Evolutionary conservation across 139 green algal genomes (phyloP).

Genomic region (Chlorella vulgaris): DNA sequence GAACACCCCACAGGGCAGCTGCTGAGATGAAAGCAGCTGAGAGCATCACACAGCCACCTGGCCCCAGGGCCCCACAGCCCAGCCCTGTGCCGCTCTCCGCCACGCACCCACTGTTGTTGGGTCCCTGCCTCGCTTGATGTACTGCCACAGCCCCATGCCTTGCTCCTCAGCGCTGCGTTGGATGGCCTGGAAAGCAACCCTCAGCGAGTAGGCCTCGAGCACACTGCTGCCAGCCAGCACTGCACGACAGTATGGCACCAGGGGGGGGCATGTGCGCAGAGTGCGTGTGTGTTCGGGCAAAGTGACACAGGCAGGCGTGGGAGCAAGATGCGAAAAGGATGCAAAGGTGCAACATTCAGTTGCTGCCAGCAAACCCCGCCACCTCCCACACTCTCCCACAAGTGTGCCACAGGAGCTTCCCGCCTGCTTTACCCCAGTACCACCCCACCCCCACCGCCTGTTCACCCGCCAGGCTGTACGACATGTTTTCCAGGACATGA

Average conservation of each 20-base stretch:
- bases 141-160: slow-evolving; percentile 64
- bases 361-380: no score
- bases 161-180: slow-evolving; percentile 45
- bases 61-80: no score
- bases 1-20: no score
- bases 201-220: slow-evolving; percentile 80
- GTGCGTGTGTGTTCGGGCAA: no score
- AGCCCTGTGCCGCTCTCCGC: no score
- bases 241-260: not conserved
- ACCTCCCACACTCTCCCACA: no score
- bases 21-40: no score
- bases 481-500: slow-evolving; percentile 51
- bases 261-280: not conserved
- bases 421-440: no score
- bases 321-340: not conserved
- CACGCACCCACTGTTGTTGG: slow-evolving; percentile 66
- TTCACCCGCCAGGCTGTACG: slow-evolving; percentile 34
- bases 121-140: slow-evolving; percentile 76
- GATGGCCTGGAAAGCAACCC: slow-evolving; percentile 73
- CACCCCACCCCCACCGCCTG: not conserved
- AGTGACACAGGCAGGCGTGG: no score
- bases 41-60: no score
- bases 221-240: slow-evolving; percentile 69
- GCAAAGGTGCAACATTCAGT: no score
- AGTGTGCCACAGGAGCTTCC: no score